Percentiles rank a stretch among this genome's conserved stretches.
Conservation (phyloP, 306 rosid species). For the Castanea crenata region DNA sequence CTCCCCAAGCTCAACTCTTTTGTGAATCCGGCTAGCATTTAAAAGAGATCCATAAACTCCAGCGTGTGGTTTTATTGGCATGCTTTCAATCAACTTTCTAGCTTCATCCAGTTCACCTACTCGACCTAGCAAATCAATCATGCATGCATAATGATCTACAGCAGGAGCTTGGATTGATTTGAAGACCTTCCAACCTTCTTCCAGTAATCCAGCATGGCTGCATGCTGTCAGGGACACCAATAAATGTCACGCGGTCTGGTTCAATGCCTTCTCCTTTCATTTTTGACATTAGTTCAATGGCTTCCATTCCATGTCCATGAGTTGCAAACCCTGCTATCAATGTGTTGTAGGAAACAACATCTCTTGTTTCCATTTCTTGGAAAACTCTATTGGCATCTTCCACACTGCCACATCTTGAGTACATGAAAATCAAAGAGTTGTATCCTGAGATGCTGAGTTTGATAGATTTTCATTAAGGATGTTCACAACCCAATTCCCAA, state of each 20-base stretch:
- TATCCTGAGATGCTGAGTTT: constrained; percentile 46
- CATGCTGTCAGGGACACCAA: constrained; percentile 57
- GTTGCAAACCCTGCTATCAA: constrained; percentile 64
- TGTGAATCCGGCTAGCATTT: constrained; percentile 62
- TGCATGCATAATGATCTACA: constrained; percentile 67
- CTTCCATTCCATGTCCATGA: constrained; percentile 59
- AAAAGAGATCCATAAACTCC: constrained; percentile 68
- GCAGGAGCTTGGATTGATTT: constrained; percentile 55
- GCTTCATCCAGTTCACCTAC: constrained; percentile 66
- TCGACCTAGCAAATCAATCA: constrained; percentile 67
- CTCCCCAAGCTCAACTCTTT: constrained; percentile 53
- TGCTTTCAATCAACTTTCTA: constrained; percentile 39
- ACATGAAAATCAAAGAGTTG: constrained; percentile 65
- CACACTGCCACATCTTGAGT: constrained; percentile 63
- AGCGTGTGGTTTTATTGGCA: constrained; percentile 66
- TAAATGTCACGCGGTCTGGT: constrained; percentile 58
- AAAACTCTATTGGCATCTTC: constrained; percentile 48
- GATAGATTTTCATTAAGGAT: constrained; percentile 37
- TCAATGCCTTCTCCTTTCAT: constrained; percentile 55
- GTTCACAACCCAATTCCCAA: constrained; percentile 60
- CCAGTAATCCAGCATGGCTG: constrained; percentile 61
- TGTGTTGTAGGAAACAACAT: constrained; percentile 62
- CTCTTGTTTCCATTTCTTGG: constrained; percentile 46
- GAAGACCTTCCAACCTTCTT: constrained; percentile 53
- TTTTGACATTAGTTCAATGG: constrained; percentile 41